These are phyloP conservation scores for Croton laevigatus DNA, from an alignment of 441 rosid species.

Conservation along the genomic window DNA sequence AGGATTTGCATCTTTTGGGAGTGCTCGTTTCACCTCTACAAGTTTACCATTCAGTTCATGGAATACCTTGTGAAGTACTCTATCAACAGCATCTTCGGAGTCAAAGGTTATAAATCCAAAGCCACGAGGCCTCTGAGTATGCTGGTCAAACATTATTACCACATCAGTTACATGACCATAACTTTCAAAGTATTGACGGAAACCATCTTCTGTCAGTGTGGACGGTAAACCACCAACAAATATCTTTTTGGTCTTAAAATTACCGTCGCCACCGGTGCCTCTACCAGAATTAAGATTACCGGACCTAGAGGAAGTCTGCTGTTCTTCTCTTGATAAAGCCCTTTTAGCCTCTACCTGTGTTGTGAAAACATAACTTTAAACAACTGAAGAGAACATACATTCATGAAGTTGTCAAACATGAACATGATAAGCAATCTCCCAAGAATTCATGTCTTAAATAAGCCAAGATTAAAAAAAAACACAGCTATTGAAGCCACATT, in stretches of 20 bases:
- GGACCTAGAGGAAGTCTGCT: slow-evolving; percentile 55
- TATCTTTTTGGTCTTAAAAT: slow-evolving; percentile 67
- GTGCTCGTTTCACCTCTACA: slow-evolving; percentile 93
- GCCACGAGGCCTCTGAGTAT: slow-evolving; percentile 84
- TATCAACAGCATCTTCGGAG: slow-evolving; percentile 80
- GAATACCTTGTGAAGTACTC: slow-evolving; percentile 70
- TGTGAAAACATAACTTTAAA: slow-evolving; percentile 19
- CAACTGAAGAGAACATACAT: background rate
- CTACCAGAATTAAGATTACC: slow-evolving; percentile 53
- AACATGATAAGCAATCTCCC: background rate
- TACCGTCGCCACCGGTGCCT: slow-evolving; percentile 55
- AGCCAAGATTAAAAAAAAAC: background rate
- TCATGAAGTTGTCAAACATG: background rate
- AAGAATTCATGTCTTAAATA: background rate
- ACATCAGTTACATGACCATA: slow-evolving; percentile 89
- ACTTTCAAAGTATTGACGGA: slow-evolving; percentile 71
- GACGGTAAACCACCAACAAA: slow-evolving; percentile 96
- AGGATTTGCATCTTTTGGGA: slow-evolving; percentile 86
- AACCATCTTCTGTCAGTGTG: slow-evolving; percentile 68
- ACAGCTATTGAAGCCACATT: background rate
- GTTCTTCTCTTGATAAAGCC: slow-evolving; percentile 90
- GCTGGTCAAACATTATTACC: slow-evolving; percentile 91
- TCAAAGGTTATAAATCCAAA: slow-evolving; percentile 94
- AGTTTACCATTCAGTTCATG: slow-evolving; percentile 86
- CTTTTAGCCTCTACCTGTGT: slow-evolving; percentile 84